These are phyloP conservation scores for Pseudogymnoascus sp. DNA, from an alignment of 2,329 filamentous ascomycete genomes.

Conservation along the genomic window DNA sequence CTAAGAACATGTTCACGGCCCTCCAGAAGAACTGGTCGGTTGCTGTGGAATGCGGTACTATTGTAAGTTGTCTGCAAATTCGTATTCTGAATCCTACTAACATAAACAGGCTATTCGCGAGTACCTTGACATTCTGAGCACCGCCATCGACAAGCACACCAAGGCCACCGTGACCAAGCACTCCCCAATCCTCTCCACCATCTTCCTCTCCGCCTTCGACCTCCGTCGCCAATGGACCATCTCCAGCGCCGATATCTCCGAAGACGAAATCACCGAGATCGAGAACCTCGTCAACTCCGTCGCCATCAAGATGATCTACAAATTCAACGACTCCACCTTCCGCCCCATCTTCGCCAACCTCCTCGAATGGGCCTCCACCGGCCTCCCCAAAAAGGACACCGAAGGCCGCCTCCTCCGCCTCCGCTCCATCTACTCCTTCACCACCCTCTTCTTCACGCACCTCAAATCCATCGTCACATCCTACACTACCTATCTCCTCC, in stretches of 20 bases:
- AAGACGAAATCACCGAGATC: slow-evolving; percentile 46
- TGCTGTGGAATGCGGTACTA: slow-evolving; percentile 53
- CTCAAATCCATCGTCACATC: slow-evolving; percentile 91
- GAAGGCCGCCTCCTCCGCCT: slow-evolving; percentile 53
- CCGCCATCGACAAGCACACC: slow-evolving; percentile 65
- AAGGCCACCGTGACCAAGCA: slow-evolving; percentile 76
- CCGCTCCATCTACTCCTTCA: slow-evolving; percentile 73
- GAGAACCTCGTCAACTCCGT: slow-evolving; percentile 61
- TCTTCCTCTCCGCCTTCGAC: slow-evolving; percentile 54
- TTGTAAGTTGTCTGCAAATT: slow-evolving; percentile 40
- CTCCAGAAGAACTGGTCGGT: slow-evolving; percentile 64
- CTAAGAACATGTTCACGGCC: slow-evolving; percentile 66
- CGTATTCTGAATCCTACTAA: slow-evolving; percentile 16
- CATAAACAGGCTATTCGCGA: slow-evolving; percentile 53
- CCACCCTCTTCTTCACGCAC: slow-evolving; percentile 69
- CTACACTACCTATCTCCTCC: slow-evolving; percentile 79
- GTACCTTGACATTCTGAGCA: slow-evolving; percentile 59
- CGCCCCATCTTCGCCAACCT: slow-evolving; percentile 80
- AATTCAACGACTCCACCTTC: slow-evolving; percentile 91
- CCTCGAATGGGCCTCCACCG: slow-evolving; percentile 68
- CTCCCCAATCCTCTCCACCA: slow-evolving; percentile 56
- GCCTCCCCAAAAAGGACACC: slow-evolving; percentile 53
- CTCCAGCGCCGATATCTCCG: slow-evolving; percentile 33
- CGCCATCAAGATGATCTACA: slow-evolving; percentile 85
- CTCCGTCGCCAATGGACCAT: slow-evolving; percentile 50